Conservation (phyloP, 805 yeast species). For the Brettanomyces custersianus region DNA sequence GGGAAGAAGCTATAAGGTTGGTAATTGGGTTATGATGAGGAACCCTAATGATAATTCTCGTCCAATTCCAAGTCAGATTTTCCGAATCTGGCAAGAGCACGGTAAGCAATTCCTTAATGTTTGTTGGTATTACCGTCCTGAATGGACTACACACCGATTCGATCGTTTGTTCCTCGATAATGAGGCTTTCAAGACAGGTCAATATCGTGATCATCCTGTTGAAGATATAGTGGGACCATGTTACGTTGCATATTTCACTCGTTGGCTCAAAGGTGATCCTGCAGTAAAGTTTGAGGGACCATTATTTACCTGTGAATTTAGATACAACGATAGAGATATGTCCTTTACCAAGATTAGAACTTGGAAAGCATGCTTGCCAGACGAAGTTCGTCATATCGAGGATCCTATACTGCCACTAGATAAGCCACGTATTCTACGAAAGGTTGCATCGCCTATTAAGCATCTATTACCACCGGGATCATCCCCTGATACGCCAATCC, state of each 20-base stretch:
- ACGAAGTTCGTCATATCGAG: conserved; percentile 80
- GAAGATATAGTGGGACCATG: conserved; percentile 90
- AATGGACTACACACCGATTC: conserved; percentile 90
- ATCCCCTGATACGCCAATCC: conserved; percentile 60
- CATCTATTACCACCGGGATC: conserved; percentile 71
- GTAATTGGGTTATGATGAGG: conserved; percentile 87
- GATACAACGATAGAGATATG: conserved; percentile 87
- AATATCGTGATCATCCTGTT: conserved; percentile 86
- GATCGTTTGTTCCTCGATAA: conserved; percentile 87
- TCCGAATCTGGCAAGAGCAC: conserved; percentile 89
- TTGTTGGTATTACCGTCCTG: conserved; percentile 97
- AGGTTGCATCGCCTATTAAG: conserved; percentile 78
- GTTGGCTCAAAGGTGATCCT: conserved; percentile 93
- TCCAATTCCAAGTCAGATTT: conserved; percentile 91
- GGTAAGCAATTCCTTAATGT: conserved; percentile 80
- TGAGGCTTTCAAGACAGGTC: conserved; percentile 95
- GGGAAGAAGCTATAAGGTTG: conserved; percentile 71
- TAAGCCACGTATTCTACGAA: conserved; percentile 54
- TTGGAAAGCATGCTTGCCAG: conserved; percentile 98
- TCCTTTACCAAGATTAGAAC: conserved; percentile 92
- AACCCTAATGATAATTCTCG: conserved; percentile 83
- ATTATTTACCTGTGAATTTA: conserved; percentile 86
- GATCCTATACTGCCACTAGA: conserved; percentile 71
- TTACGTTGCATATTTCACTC: conserved; percentile 88
- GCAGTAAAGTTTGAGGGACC: conserved; percentile 72